Evolutionary conservation across 2,329 filamentous ascomycete genomes (phyloP).

Genomic region (Xylariaceae sp.): DNA sequence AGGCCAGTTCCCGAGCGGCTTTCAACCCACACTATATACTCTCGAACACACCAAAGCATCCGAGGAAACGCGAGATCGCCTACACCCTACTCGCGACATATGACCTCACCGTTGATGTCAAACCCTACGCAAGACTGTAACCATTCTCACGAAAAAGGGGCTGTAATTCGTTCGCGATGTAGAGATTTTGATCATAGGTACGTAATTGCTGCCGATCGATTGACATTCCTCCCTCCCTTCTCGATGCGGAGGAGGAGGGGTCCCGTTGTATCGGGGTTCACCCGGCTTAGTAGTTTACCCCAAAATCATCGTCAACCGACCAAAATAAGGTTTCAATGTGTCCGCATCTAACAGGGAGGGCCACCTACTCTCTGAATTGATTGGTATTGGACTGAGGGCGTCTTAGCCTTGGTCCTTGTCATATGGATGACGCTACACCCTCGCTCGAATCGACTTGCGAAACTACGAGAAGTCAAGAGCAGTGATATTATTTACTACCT

Average conservation of each 20-base stretch:
- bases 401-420: no score
- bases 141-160: background rate
- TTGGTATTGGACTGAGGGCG: no score
- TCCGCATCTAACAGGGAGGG: no score
- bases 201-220: slow-evolving; percentile 31
- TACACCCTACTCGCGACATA: no score
- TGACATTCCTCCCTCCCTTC: background rate
- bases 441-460: background rate
- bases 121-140: background rate
- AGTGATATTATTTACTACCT: no score
- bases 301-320: background rate
- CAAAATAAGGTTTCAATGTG: background rate
- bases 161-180: slow-evolving; percentile 20
- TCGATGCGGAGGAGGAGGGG: slow-evolving; percentile 27
- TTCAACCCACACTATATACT: background rate
- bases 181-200: slow-evolving; percentile 24
- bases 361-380: background rate
- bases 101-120: slow-evolving; percentile 34
- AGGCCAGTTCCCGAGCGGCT: no score
- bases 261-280: background rate
- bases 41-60: no score
- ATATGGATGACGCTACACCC: no score
- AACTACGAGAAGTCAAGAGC: no score
- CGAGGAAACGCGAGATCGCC: no score
- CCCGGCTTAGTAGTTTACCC: background rate